Conservation (phyloP, 768 basidiomycete genomes). For the Suillus cothurnatus region DNA sequence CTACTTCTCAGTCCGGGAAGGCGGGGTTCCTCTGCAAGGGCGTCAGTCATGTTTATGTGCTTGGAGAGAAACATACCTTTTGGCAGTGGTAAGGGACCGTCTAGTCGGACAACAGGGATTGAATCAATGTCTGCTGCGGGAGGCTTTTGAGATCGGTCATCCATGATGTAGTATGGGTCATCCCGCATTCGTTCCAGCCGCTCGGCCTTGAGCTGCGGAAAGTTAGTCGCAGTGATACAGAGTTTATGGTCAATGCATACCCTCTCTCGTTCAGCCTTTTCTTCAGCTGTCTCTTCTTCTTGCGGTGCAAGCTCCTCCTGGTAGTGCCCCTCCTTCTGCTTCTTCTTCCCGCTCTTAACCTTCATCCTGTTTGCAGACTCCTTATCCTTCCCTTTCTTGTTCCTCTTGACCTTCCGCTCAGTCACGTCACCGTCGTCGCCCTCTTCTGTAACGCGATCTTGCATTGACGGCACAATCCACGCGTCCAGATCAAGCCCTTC, state of each 20-base stretch:
- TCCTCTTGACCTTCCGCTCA: conserved; percentile 42
- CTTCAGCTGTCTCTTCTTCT: conserved; percentile 57
- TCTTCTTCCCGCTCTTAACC: conserved; percentile 47
- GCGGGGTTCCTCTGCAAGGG: conserved; percentile 39
- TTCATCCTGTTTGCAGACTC: conserved; percentile 30
- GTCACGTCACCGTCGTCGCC: conserved; percentile 39
- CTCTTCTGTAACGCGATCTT: conserved; percentile 29
- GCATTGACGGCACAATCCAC: conserved; percentile 76
- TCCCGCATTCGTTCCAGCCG: conserved; percentile 75
- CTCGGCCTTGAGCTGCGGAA: conserved; percentile 67
- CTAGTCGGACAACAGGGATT: conserved; percentile 88
- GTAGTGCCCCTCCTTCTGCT: conserved; percentile 32
- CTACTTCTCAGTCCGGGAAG: conserved; percentile 48
- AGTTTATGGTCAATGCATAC: conserved; percentile 42
- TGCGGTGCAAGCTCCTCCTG: conserved; percentile 40
- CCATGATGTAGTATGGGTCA: conserved; percentile 91
- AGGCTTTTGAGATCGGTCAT: conserved; percentile 48
- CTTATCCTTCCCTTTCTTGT: conserved; percentile 51
- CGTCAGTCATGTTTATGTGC: conserved; percentile 22
- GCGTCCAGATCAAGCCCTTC: conserved; percentile 84
- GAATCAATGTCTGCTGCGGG: conserved; percentile 72
- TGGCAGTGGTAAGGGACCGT: conserved; percentile 55
- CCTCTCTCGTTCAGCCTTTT: conserved; percentile 59
- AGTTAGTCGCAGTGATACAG: conserved; percentile 11
- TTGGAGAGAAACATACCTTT: conserved; percentile 28